Evolutionary conservation across 1,139 yeast genomes (phyloP), one percentile per base, ranked within the genome.

Genomic region (Barnettozyma hawaiiensis): DNA sequence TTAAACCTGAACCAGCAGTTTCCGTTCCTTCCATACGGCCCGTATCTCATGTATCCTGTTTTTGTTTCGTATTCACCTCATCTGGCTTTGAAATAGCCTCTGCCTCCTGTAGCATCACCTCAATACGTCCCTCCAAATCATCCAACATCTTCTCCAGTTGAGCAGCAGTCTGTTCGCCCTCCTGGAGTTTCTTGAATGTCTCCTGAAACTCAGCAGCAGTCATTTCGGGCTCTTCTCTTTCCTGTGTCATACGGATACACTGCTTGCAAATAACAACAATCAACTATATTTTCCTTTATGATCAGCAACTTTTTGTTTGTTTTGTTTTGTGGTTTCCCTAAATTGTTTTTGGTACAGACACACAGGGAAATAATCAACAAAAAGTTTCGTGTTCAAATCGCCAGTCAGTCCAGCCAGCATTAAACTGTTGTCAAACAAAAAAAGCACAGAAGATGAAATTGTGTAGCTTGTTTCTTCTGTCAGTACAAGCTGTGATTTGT

Each of bases 81-180:
- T n/a, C 42, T 32, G 36, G 19, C 18, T 37, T 18, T 9, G 24
- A 37, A 15, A 41, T 44, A 16, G 33, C 32, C 22, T 49, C 49
- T 11, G 57, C 56, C 52, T 69, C 70, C 40, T 62, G 55, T 37
- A 75, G 50, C 21, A 75, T 62, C 10, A 61, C 63, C 40, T 75
- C 81, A 65, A 80, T 71, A 50, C 73, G 75, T 24, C 67, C 69
- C 52, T 80, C 85, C 35, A 80, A 62, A 22, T 65, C 61, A 50
- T 78, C 83, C 34, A 80, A 63, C 72, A 75, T 69, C 46, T 65
- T 62, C 57, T 80, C 86, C 50, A 80, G 63, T 43, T 65, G 71
- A 6, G 63, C 61, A 0, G 84, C 84, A 9, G 78, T 73, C 40
- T 63, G 59, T 53, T 79, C 85, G 2, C 82, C 85, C 42, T 76